Percentiles rank a stretch among this genome's conserved stretches.
Evolutionary conservation across 768 basidiomycete genomes (phyloP).

Genomic region (Lyophyllum semitale): DNA sequence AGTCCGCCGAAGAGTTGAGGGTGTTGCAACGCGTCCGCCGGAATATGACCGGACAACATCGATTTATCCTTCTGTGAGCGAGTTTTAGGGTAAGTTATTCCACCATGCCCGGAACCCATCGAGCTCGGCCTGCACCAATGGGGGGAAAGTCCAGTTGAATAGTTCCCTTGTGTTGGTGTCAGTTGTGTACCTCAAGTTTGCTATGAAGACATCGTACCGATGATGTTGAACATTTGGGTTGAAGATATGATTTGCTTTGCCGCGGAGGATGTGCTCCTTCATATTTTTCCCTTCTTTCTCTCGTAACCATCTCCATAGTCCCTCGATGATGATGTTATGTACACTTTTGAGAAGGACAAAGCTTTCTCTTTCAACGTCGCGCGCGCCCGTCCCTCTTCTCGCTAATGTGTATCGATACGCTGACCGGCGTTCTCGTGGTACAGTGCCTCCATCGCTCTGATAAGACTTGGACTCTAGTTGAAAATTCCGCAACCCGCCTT

Average conservation of each 20-base stretch:
- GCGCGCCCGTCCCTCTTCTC: no score
- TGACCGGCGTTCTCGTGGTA: no score
- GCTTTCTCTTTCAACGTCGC: no score
- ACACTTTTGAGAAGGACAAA: no score
- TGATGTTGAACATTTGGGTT: slow-evolving; percentile 13
- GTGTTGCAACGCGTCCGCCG: slow-evolving; percentile 19
- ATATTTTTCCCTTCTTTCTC: slow-evolving; percentile 19
- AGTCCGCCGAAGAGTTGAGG: slow-evolving; percentile 15
- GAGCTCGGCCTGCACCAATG: slow-evolving; percentile 27
- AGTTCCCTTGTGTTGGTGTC: no score
- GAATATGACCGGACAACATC: slow-evolving; percentile 31
- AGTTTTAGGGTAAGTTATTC: slow-evolving; percentile 31
- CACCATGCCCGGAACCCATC: slow-evolving; percentile 28
- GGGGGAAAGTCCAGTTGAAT: slow-evolving; percentile 29
- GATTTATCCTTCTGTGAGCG: slow-evolving; percentile 21
- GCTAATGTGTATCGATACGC: no score
- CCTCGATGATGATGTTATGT: slow-evolving; percentile 31
- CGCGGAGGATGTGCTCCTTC: slow-evolving; percentile 18
- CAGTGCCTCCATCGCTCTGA: no score
- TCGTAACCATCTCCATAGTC: slow-evolving; percentile 29
- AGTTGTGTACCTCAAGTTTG: no score
- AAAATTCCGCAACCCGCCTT: no score
- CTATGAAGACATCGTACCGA: no score
- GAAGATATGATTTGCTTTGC: slow-evolving; percentile 22
- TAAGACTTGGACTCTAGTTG: no score